A percentile compares a stretch with the other conserved stretches of the same genome.
Evolutionary conservation across 2,329 filamentous ascomycete species (phyloP).

Genomic region (Fusarium azukiicola): DNA sequence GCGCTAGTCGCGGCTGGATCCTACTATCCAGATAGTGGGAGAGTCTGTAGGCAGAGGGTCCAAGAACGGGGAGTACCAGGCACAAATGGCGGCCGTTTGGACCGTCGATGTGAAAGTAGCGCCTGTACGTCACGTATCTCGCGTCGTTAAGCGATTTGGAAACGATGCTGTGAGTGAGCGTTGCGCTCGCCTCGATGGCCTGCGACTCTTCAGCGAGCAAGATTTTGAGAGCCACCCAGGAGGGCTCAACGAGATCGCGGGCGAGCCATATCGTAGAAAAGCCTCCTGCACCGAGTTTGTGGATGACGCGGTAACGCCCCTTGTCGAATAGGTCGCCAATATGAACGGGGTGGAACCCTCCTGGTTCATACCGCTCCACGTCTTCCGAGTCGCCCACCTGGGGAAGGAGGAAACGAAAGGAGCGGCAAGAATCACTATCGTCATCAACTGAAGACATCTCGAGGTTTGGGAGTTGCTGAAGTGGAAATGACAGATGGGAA

Average conservation of each 20-base stretch:
- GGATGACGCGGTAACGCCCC: constrained; percentile 63
- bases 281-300: constrained; percentile 67
- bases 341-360: constrained; percentile 67
- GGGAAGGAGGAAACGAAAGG: neutral
- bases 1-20: constrained; percentile 39
- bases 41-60: constrained; percentile 42
- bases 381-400: constrained; percentile 20
- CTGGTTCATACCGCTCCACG: constrained; percentile 54
- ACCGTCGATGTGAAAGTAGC: constrained; percentile 38
- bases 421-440: neutral
- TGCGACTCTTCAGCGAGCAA: constrained; percentile 43
- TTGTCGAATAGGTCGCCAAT: constrained; percentile 63
- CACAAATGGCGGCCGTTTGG: constrained; percentile 54
- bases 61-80: constrained; percentile 51
- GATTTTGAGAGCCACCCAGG: constrained; percentile 53
- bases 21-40: constrained; percentile 37
- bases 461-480: neutral
- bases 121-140: constrained; percentile 26
- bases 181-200: constrained; percentile 17
- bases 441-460: neutral
- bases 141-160: constrained; percentile 17
- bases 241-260: constrained; percentile 50
- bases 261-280: constrained; percentile 70
- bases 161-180: neutral
- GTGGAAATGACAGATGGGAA: neutral